These are phyloP conservation scores for Erythrobasidium hasegawianum DNA, from an alignment of 1,284 basidiomycete genomes.

Conservation along the genomic window DNA sequence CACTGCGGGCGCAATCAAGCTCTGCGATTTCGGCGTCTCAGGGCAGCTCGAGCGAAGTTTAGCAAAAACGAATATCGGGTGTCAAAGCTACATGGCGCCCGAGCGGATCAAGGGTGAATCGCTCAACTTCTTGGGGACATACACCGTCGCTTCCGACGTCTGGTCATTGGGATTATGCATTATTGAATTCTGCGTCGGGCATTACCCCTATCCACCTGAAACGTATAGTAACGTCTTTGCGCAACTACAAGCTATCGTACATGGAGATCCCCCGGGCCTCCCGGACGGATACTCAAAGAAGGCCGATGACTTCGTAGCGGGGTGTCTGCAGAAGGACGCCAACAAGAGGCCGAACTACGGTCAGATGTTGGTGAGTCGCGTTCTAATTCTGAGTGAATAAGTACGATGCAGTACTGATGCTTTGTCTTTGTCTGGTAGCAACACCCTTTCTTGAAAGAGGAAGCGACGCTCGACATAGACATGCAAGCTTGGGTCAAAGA, in stretches of 20 bases:
- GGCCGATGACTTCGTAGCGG: constrained; percentile 54
- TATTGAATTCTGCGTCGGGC: constrained; percentile 86
- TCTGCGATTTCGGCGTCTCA: constrained; percentile 97
- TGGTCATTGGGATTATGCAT: constrained; percentile 95
- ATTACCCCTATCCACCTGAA: constrained; percentile 97
- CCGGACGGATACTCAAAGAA: constrained; percentile 54
- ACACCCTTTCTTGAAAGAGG: constrained; percentile 65
- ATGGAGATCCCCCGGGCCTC: constrained; percentile 83
- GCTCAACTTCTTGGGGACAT: constrained; percentile 77
- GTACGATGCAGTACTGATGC: no score
- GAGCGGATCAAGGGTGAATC: constrained; percentile 95
- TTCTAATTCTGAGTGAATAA: no score
- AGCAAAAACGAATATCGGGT: constrained; percentile 97
- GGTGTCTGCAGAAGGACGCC: constrained; percentile 68
- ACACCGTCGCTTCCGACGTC: constrained; percentile 94
- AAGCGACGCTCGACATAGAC: constrained; percentile 47
- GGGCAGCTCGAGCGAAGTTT: constrained; percentile 93
- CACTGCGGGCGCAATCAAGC: constrained; percentile 79
- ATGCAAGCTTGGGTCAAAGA: constrained; percentile 64
- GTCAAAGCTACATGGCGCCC: constrained; percentile 99
- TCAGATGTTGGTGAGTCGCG: constrained; percentile 63
- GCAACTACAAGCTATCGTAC: constrained; percentile 91
- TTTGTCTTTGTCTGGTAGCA: no score
- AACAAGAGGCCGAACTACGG: constrained; percentile 75
- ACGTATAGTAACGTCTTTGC: constrained; percentile 96